Base-by-base conservation (phyloP, 164 flowering plant species). In the Taxillus chinensis region DNA sequence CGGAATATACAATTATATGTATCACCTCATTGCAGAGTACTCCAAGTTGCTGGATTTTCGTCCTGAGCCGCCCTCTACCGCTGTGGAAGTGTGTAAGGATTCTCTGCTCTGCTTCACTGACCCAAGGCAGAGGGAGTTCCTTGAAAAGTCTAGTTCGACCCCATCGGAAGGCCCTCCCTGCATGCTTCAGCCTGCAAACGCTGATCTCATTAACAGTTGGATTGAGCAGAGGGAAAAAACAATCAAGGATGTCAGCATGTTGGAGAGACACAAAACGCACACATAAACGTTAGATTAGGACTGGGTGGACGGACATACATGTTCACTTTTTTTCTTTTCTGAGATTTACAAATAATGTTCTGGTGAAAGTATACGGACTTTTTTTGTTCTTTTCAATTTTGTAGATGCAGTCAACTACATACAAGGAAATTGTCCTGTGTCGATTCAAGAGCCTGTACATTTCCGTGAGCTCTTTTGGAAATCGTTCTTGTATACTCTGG, bases 1-100 rank as follows among this genome's bases (percentile, higher is more conserved):
- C 39, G 67, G 77, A 3, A 79, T 89, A 5, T 89, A 89, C 50
- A 92, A 86, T 65, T 89, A 89, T 75, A 89, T 92, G 96, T 84
- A 72, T 74, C 95, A 89, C 62, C 83, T 92, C 53, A 70, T 92
- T 14, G 27, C 45, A 0, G 87, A 84, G 68, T 92, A 87, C 80
- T 75, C 92, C 5, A 87, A 83, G 70, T 74, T 89, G 61, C 92
- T 55, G 64, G 82, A 79, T 38, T 92, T 86, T 78, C 77, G 79
- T 81, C 96, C 93, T 8, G 53, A 38, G 3, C 77, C 74, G 15
- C 91, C 92, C 59, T 41, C 87, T 15, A 70, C 87, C 55, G 82
- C 96, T 8, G 66, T 66, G 14, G 84, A 80, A 64, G 67, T 82
- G 0, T 92, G 96, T 67, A 56, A 7, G 7, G 85, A 86, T 5